phyloP scores from a whole-genome alignment of 306 rosid genomes.

The Cercis canadensis region DNA sequence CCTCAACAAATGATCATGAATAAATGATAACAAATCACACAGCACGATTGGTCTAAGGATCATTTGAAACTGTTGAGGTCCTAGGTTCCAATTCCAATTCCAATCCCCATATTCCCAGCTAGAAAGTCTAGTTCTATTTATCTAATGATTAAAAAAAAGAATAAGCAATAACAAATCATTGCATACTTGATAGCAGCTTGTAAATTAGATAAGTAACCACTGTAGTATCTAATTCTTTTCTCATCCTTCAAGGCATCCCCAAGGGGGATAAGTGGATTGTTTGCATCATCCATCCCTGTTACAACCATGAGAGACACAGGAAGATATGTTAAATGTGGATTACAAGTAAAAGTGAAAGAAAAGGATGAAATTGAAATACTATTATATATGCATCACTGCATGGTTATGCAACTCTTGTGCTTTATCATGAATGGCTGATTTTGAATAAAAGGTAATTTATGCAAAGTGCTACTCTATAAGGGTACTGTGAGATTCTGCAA shows the following conservation, averaged over 20 bases:
- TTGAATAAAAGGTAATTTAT: neutral
- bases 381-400: too few relatives aligned
- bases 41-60: too few relatives aligned
- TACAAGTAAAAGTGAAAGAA: neutral
- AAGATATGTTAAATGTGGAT: conserved; percentile 18
- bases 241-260: conserved; percentile 78
- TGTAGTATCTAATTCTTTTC: conserved; percentile 76
- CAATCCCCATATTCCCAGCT: too few relatives aligned
- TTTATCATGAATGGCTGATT: neutral
- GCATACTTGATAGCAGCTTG: conserved; percentile 59
- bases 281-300: conserved; percentile 96
- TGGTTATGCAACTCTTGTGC: neutral
- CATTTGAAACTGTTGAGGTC: too few relatives aligned
- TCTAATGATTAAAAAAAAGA: neutral
- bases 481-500: neutral
- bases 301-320: conserved; percentile 7
- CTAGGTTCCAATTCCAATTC: too few relatives aligned
- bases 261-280: conserved; percentile 48
- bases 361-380: neutral
- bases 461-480: neutral
- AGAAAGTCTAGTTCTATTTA: too few relatives aligned
- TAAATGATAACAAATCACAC: too few relatives aligned
- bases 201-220: conserved; percentile 68
- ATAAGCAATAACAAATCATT: neutral
- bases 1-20: too few relatives aligned